phyloP scores from a whole-genome alignment of 257 asterid species.

The Solanum habrochaites region DNA sequence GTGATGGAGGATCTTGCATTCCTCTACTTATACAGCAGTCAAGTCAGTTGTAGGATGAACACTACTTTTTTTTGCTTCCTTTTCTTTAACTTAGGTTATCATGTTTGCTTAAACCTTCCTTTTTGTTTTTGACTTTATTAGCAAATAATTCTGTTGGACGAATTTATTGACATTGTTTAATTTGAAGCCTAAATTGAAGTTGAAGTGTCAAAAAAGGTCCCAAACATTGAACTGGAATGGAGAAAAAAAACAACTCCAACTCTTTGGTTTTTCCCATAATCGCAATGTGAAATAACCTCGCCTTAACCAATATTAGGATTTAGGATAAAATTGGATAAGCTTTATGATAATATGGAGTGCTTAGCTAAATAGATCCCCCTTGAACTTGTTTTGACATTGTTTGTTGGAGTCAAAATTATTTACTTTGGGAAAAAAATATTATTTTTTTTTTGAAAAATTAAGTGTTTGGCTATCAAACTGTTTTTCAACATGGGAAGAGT shows the following conservation, averaged over 20 bases:
- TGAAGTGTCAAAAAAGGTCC: background rate
- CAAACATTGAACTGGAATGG: background rate
- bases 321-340: background rate
- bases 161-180: background rate
- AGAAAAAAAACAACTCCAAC: background rate
- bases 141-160: background rate
- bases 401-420: background rate
- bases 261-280: background rate
- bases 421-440: background rate
- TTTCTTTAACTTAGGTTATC: background rate
- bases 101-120: background rate
- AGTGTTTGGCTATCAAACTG: background rate
- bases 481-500: background rate
- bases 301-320: background rate
- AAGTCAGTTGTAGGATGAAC: background rate
- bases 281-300: background rate
- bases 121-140: background rate
- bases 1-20: background rate
- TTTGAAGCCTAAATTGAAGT: background rate
- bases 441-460: background rate
- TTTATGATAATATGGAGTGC: background rate
- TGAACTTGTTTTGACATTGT: background rate
- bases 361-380: background rate
- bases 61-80: background rate
- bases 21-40: background rate